Evolutionary conservation across 2,329 filamentous ascomycete species (phyloP), one percentile per base, ranked within the genome.

Genomic region (Rhinocladiella mackenziei): DNA sequence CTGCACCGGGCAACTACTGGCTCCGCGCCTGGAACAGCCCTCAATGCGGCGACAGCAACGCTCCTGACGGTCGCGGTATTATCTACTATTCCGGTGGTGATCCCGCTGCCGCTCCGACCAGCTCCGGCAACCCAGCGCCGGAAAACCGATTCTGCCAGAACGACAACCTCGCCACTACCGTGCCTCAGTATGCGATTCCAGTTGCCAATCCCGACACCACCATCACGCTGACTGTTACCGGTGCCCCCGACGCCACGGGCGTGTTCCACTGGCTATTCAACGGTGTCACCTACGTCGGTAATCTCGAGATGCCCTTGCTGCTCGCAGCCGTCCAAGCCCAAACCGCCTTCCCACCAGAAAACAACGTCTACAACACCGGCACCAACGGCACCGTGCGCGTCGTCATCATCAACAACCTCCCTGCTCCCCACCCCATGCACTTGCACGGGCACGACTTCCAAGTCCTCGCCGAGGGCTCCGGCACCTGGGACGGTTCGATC

Each of bases 11-110:
- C 34, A 11, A 47, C 39, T 26, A 56, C 59, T 51, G 53, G 54
- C 30, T 51, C 42, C 37, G 56, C 56, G 35, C 55, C 47, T 29
- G 57, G 26, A 53, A 50, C 39, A 20, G 14, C 13, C 46, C 46
- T 23, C 11, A 13, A 29, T 53, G 50, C 17, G 46, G 46, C 11
- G 50, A 50, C 26, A 41, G 30, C 18, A 53, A 47, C 33, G 47
- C 78, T 33, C 72, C 72, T 4, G 56, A 72, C 39, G 80, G 77
- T 2, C 58, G 78, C 0, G 84, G 81, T 0, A 78, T 74, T 8
- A 71, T 87, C 43, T 83, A 83, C 65, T 87, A 87, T 60, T 70
- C 81, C 28, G 58, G 69, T 5, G 75, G 78, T 6, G 68, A 83
- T 56, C 68, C 67, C 1, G 64, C 61, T 32, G 60, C 65, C 13